Percentiles rank a stretch among this genome's conserved stretches.
These are phyloP conservation scores for Coniochaeta prunicola DNA, from an alignment of 2,329 filamentous ascomycete genomes.

Conservation along the genomic window DNA sequence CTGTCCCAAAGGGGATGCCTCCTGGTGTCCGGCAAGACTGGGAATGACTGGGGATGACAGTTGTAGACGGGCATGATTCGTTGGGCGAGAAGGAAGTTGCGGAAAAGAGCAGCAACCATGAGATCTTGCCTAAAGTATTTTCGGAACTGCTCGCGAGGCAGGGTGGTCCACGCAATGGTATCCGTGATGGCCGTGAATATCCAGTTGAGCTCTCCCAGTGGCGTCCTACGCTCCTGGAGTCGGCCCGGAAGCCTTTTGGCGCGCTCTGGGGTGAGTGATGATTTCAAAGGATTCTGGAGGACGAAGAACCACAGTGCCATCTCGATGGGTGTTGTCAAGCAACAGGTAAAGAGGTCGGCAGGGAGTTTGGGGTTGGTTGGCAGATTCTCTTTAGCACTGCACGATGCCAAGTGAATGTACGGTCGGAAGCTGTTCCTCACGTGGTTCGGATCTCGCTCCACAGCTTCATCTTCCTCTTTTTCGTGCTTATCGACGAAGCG, in stretches of 20 bases:
- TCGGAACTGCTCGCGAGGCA: conserved; percentile 85
- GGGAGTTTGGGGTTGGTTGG: conserved; percentile 91
- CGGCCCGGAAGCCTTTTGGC: conserved; percentile 86
- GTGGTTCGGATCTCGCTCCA: conserved; percentile 73
- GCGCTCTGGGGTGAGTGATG: conserved; percentile 66
- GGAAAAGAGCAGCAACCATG: conserved; percentile 96
- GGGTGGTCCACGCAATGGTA: conserved; percentile 95
- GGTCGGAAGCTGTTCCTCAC: conserved; percentile 64
- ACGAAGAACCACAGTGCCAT: conserved; percentile 97
- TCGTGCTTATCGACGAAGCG: conserved; percentile 93
- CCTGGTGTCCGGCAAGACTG: conserved; percentile 87
- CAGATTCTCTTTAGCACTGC: conserved; percentile 81
- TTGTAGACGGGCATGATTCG: conserved; percentile 95
- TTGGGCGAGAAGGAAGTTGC: conserved; percentile 91
- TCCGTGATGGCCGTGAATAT: conserved; percentile 99
- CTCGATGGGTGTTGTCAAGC: conserved; percentile 92
- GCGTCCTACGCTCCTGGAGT: conserved; percentile 86
- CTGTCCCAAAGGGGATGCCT: conserved; percentile 94
- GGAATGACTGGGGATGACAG: conserved; percentile 88
- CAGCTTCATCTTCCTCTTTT: conserved; percentile 72
- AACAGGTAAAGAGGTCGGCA: conserved; percentile 92
- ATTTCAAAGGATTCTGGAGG: conserved; percentile 73
- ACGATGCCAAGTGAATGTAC: conserved; percentile 87
- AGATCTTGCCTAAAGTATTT: conserved; percentile 96
- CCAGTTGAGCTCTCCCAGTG: conserved; percentile 95